Evolutionary conservation across 129 eudicot species (phyloP), one percentile per base, ranked within the genome.

Genomic region (Saposhnikovia divaricata): DNA sequence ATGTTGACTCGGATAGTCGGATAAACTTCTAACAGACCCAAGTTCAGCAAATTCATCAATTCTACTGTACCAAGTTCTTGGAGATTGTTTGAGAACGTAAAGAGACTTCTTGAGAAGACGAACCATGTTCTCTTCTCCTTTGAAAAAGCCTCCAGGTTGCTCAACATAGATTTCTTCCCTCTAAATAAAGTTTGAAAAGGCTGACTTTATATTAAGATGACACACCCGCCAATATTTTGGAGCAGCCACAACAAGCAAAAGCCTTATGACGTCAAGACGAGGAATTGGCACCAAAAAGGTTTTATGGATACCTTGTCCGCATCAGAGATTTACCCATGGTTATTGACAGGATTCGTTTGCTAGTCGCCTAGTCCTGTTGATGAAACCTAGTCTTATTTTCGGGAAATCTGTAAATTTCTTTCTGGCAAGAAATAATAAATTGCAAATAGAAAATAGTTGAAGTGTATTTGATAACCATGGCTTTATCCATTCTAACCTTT

Each of bases 401-500:
- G 42, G 42, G 42, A 39, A 39, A 39, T 11, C 42, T 66, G 39
- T 66, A 28, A 28, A 15, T 66, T 27, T 31, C 37, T 66, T 3
- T 66, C 21, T 4, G 72, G 42, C 3, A 34, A 66, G 42, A 66
- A 66, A 66, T 31, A 27, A 66, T 16, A 9, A 65, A 3, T 9
- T 28, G 72, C 18, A 28, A 15, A 66, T 65, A 27, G 31, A 21
- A 66, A 65, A 65, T 28, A 65, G 19, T 65, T 65, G 19, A 13
- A 11, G 38, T 28, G 38, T 13, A 5, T 12, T 10, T 1, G 3
- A 28, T 31, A 65, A 31, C 23, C 7, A 31, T 74, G 73, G 3
- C 16, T 50, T 79, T 79, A 31, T 71, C 16, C 21, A 38, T 43
- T 38, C 50, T 80, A 31, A 37, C 34, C 59, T 21, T 86, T 43